Evolutionary conservation across 306 rosid genomes (phyloP), one percentile per base, ranked within the genome.

Genomic region (Dryas octopetala): DNA sequence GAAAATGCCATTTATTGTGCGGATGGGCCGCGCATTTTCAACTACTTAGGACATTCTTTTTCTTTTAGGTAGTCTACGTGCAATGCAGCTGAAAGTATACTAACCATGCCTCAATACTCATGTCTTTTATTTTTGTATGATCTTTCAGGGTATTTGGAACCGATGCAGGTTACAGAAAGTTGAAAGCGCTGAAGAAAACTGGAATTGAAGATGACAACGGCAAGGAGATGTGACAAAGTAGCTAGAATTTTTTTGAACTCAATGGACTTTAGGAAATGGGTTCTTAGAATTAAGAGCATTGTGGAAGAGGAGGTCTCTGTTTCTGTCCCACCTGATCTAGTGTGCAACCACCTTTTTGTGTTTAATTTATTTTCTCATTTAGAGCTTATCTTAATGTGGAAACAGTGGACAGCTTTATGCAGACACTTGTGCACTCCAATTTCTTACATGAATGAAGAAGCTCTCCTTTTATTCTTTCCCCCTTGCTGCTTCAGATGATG

Each of bases 161-260:
- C 16, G 97, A 93, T 78, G 62, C 70, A 46, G 98, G 98, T 23
- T 93, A 89, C 88, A 85, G 90, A 85, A 93, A 86, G 89, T 83
- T 91, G 86, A 88, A 88, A 77, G 93, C 87, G 52, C 80, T 93
- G 85, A 87, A 91, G 87, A 82, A 44, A 60, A 32, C 63, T 26
- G 81, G 76, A 60, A 49, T 72, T 43, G 94, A 87, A 71, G 91
- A 87, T 19, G 19, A 19, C 78, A 74, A 41, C 11, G 40, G 70
- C 64, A 83, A 88, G 83, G 80, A 78, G 66, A 83, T 61, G 82
- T 84, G 76, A 81, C 73, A 12, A 64, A 41, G 40, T 62, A 78
- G 65, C 70, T 11, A 60, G 9, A 10, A 8, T 70, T 17, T 13
- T 51, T 46, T 62, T 47, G 40, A 74, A 71, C 48, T 65, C 72